Base-by-base conservation (phyloP, 345 rosid genomes). In the Rubroshorea leprosula region DNA sequence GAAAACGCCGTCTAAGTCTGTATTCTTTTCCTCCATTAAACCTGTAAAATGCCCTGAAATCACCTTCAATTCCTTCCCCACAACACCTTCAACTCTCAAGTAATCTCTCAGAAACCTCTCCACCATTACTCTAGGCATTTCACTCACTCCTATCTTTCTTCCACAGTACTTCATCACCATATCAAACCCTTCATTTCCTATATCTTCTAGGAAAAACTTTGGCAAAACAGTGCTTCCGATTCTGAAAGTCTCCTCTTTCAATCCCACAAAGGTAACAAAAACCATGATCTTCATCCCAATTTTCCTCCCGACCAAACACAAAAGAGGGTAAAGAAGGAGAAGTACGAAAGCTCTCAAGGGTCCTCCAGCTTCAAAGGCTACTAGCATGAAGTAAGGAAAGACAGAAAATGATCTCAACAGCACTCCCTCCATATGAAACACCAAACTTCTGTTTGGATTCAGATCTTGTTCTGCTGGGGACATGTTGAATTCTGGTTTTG, bases 301-400 rank as follows among this genome's bases (percentile, higher is more conserved):
- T 10, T 70, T 68, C 27, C 60, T 63, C 18, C 80, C 73, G 57
- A 74, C 60, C 43, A 75, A 19, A n/a, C 60, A 54, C 31, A 79
- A 39, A 1, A 77, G 47, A 18, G 83, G 90, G 66, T 79, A 77
- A 8, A 81, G 44, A 51, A 77, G 56, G 10, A 84, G 60, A 27
- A 84, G 65, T 2, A 70, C 0, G 24, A 77, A 60, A 14, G 83
- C 80, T 58, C 87, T 77, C 11, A 77, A 13, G 0, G 66, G 44
- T 26, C 83, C 77, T 29, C 83, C 83, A 1, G 73, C 80, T 73
- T 84, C 87, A 31, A 79, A 81, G 26, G 85, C 81, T 16, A 84
- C 87, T 6, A 75, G 67, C 79, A 81, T 75, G 80, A 81, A 77
- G 69, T 77, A 79, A 23, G 90, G 78, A 35, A 84, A 84, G 5